phyloP scores from a whole-genome alignment of 441 rosid species.

The Pelargonium myrrhifolium region DNA sequence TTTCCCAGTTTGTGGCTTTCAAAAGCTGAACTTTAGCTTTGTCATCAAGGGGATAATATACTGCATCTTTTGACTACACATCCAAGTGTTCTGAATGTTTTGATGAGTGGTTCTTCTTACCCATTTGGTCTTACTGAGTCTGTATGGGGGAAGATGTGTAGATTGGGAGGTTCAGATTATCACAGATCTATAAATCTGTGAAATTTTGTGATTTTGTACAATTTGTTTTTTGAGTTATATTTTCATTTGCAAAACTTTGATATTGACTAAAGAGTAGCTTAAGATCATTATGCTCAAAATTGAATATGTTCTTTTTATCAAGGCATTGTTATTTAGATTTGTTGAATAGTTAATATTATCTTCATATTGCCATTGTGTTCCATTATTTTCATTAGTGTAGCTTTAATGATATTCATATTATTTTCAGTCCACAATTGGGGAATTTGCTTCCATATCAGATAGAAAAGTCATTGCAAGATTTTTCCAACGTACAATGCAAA shows the following conservation, averaged over 20 bases:
- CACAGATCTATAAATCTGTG: neutral
- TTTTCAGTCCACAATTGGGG: conserved; percentile 65
- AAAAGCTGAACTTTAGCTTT: neutral
- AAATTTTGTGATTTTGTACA: no score
- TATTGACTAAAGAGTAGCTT: neutral
- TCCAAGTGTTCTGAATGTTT: conserved; percentile 6
- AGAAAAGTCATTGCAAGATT: conserved; percentile 42
- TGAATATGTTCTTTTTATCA: no score
- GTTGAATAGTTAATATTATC: no score
- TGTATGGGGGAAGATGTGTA: neutral
- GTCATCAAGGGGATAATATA: neutral
- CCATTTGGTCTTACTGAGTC: neutral
- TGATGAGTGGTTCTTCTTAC: neutral
- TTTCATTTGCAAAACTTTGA: neutral
- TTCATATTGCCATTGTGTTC: neutral
- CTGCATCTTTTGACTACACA: neutral
- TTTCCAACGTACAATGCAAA: conserved; percentile 53
- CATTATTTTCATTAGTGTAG: conserved; percentile 10
- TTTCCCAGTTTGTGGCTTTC: neutral
- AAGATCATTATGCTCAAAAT: neutral
- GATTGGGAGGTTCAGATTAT: neutral
- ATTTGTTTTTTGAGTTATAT: neutral
- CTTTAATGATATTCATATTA: conserved; percentile 13
- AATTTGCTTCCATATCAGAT: conserved; percentile 74
- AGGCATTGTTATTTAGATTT: no score